phyloP scores from a whole-genome alignment of 257 asterid genomes.

The Nicotiana benthamiana region DNA sequence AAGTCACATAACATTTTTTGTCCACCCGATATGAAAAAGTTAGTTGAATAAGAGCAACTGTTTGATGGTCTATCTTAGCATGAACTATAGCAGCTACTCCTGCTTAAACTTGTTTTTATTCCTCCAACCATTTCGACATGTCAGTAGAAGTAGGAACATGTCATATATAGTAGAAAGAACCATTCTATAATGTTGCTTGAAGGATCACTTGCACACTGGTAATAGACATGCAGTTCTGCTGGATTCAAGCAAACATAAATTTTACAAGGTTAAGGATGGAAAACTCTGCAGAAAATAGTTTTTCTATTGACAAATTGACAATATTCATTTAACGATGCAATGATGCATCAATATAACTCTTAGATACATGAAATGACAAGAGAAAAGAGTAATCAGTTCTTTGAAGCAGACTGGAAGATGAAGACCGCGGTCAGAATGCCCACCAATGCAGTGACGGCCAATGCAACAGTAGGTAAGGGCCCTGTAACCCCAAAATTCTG shows the following conservation, averaged over 20 bases:
- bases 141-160: not conserved
- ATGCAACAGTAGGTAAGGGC: conserved; percentile 40
- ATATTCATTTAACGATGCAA: not conserved
- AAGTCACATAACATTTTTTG: not conserved
- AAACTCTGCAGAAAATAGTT: not conserved
- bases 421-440: conserved; percentile 72
- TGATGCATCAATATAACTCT: not conserved
- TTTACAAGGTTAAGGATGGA: not conserved
- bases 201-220: not conserved
- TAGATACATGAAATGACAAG: not conserved
- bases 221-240: not conserved
- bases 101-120: not conserved
- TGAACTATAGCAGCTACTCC: not conserved
- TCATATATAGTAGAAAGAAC: not conserved
- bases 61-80: not conserved
- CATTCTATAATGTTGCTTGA: not conserved
- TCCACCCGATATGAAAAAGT: not conserved
- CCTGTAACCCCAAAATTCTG: conserved; percentile 41
- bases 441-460: conserved; percentile 69
- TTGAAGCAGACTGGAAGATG: conserved; percentile 85
- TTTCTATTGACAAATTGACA: not conserved
- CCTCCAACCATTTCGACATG: not conserved
- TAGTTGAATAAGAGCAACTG: not conserved
- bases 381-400: conserved; percentile 26
- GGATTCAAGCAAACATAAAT: not conserved